phyloP scores from a whole-genome alignment of 805 yeast species.

The Ogataea corticis region DNA sequence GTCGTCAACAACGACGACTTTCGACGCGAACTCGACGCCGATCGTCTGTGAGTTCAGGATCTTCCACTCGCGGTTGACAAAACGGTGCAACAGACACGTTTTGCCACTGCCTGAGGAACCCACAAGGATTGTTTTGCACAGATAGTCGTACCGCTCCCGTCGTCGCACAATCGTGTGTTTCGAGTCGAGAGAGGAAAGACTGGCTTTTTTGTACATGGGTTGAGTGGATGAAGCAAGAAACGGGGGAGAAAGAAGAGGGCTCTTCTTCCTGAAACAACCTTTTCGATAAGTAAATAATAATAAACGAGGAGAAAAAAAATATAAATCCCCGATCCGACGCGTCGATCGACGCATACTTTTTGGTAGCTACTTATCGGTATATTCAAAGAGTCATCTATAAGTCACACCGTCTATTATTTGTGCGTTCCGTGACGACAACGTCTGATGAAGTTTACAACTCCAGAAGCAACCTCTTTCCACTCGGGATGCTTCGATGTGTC shows the following conservation, averaged over 20 bases:
- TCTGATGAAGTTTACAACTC: too few relatives aligned
- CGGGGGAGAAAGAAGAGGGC: neutral
- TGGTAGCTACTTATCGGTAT: too few relatives aligned
- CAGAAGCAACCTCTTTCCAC: too few relatives aligned
- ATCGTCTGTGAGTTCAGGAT: constrained; percentile 36
- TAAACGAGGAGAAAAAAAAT: too few relatives aligned
- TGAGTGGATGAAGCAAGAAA: too few relatives aligned
- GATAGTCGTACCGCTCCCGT: constrained; percentile 34
- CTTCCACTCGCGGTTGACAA: constrained; percentile 32
- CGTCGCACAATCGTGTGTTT: constrained; percentile 16
- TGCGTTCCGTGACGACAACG: too few relatives aligned
- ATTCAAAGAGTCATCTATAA: too few relatives aligned
- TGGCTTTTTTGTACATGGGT: constrained; percentile 16
- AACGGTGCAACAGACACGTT: constrained; percentile 39
- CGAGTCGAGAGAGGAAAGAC: constrained; percentile 24
- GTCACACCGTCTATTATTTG: too few relatives aligned
- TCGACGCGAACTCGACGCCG: constrained; percentile 42
- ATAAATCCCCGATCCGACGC: neutral
- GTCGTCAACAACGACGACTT: constrained; percentile 27
- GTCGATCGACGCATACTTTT: neutral
- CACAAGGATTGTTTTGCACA: constrained; percentile 31
- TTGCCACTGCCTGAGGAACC: constrained; percentile 21
- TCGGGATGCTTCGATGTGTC: too few relatives aligned
- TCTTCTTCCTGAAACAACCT: constrained; percentile 2
- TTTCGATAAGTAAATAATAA: neutral